phyloP scores from a whole-genome alignment of 73 alveolate genomes.

The Vitrella brassicaformis region DNA sequence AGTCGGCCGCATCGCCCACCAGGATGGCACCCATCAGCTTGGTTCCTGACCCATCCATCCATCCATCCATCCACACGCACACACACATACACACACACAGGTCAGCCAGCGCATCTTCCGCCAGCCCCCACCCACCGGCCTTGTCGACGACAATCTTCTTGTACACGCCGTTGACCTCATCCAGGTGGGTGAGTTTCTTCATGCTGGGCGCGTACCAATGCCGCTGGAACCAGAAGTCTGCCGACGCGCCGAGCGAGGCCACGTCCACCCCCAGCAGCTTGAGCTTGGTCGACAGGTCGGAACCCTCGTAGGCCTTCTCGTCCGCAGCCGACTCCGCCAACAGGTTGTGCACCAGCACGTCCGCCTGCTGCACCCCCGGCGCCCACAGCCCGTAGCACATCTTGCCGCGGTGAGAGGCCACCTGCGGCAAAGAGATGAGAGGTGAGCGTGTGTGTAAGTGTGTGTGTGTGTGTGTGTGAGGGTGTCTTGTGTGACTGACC shows the following conservation, averaged over 20 bases:
- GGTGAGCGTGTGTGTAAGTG: too few relatives aligned
- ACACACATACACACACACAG: too few relatives aligned
- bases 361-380: conserved; percentile 23
- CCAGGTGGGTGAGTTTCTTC: neutral
- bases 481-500: too few relatives aligned
- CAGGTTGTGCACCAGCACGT: neutral
- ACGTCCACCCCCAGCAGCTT: conserved; percentile 19
- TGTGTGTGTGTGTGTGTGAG: too few relatives aligned
- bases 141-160: neutral
- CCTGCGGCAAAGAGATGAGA: too few relatives aligned
- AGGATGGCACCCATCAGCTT: neutral
- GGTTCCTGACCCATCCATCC: too few relatives aligned
- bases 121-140: too few relatives aligned
- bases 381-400: conserved; percentile 35
- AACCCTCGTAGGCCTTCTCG: conserved; percentile 10
- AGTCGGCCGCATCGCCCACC: conserved; percentile 19
- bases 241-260: conserved; percentile 15
- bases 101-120: too few relatives aligned
- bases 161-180: neutral
- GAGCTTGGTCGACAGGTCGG: conserved; percentile 18
- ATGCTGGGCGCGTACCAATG: neutral
- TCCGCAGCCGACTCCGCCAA: neutral
- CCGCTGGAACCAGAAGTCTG: conserved; percentile 9
- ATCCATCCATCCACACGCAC: too few relatives aligned
- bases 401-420: conserved; percentile 20